Evolutionary conservation across 2,329 filamentous ascomycete genomes (phyloP).

Genomic region (Penicillium olsonii): DNA sequence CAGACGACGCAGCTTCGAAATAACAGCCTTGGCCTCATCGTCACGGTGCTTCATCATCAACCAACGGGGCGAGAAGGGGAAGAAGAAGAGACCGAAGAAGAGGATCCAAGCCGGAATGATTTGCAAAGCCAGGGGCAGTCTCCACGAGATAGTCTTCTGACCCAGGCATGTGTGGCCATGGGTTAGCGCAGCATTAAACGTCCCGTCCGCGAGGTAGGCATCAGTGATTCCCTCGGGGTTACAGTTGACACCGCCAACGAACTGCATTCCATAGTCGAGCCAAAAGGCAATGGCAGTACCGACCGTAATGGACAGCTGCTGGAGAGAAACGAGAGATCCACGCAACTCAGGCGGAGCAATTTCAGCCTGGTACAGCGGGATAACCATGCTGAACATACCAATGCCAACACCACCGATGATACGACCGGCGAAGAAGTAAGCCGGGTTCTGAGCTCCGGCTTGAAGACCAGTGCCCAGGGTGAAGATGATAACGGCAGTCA

Average conservation of each 20-base stretch:
- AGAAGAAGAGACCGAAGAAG: conserved; percentile 73
- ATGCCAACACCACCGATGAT: conserved; percentile 32
- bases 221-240: conserved; percentile 13
- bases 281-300: conserved; percentile 58
- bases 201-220: conserved; percentile 29
- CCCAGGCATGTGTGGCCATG: conserved; percentile 60
- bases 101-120: conserved; percentile 67
- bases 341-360: conserved; percentile 63
- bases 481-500: conserved; percentile 36
- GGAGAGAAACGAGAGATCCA: conserved; percentile 65
- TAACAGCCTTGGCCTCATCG: conserved; percentile 63
- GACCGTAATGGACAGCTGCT: conserved; percentile 64
- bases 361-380: conserved; percentile 33
- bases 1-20: conserved; percentile 66
- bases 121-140: conserved; percentile 51
- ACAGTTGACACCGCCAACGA: conserved; percentile 45
- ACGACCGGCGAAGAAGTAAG: conserved; percentile 32
- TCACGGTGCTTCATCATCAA: conserved; percentile 70
- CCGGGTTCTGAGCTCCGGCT: conserved; percentile 30
- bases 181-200: conserved; percentile 66
- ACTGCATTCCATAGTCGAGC: conserved; percentile 56
- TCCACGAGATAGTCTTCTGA: conserved; percentile 61
- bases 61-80: conserved; percentile 79
- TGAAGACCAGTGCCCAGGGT: conserved; percentile 32
- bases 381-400: conserved; percentile 35